These are phyloP conservation scores for Triticum aestivum DNA, from an alignment of 176 grass and related monocot genomes.

Conservation along the genomic window IWGSC_CS_RefSeq_v2.1 NC_057800.1:15379553-15380052, in stretches of 20 bases:
- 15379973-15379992: too few relatives aligned
- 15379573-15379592: not conserved
- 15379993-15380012: too few relatives aligned
- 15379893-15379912: not conserved
- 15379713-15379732: not conserved
- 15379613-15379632: not conserved
- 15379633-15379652: not conserved
- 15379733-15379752: too few relatives aligned
- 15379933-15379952: too few relatives aligned
- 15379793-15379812: not conserved
- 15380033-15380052: too few relatives aligned
- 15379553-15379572: constrained; percentile 25
- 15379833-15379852: not conserved
- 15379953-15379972: too few relatives aligned
- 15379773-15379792: not conserved
- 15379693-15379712: not conserved
- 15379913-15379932: not conserved
- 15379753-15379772: too few relatives aligned
- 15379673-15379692: not conserved
- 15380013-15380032: too few relatives aligned
- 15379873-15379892: not conserved
- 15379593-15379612: too few relatives aligned
- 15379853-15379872: too few relatives aligned
- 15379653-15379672: not conserved
- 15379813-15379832: not conserved